Evolutionary conservation across 176 grass and related monocot species (phyloP).

Genomic region (Zea luxurians): DNA sequence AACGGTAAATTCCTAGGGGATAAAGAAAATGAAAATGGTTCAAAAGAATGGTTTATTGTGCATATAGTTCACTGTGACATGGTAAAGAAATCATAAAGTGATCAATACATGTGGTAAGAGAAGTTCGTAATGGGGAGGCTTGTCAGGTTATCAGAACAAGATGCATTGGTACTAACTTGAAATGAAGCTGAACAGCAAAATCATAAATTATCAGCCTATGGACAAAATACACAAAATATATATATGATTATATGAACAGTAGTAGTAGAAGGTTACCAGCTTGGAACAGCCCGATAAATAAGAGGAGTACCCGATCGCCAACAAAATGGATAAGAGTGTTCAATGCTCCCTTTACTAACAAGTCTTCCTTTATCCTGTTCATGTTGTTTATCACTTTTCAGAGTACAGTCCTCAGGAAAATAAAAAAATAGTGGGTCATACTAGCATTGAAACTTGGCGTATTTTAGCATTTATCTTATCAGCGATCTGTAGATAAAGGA

Average conservation of each 20-base stretch:
- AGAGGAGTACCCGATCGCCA: conserved; percentile 98
- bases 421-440: conserved; percentile 10
- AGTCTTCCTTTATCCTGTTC: conserved; percentile 96
- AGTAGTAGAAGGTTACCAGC: conserved; percentile 71
- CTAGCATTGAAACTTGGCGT: not conserved
- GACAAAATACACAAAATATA: conserved; percentile 24
- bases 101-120: conserved; percentile 15
- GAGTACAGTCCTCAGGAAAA: conserved; percentile 19
- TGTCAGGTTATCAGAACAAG: conserved; percentile 31
- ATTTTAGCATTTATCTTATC: not conserved
- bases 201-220: conserved; percentile 10
- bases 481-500: conserved; percentile 15
- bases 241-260: conserved; percentile 33
- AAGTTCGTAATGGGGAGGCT: conserved; percentile 24
- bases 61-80: not conserved
- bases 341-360: conserved; percentile 76
- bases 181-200: conserved; percentile 20
- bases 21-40: conserved; percentile 28
- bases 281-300: conserved; percentile 96
- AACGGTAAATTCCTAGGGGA: too few relatives aligned
- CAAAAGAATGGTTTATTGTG: conserved; percentile 3
- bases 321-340: conserved; percentile 97
- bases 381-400: conserved; percentile 26
- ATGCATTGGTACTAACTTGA: conserved; percentile 25
- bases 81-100: conserved; percentile 9